Evolutionary conservation across 192 early-diverging fungal species (phyloP).

Genomic region (Mortierella claussenii): DNA sequence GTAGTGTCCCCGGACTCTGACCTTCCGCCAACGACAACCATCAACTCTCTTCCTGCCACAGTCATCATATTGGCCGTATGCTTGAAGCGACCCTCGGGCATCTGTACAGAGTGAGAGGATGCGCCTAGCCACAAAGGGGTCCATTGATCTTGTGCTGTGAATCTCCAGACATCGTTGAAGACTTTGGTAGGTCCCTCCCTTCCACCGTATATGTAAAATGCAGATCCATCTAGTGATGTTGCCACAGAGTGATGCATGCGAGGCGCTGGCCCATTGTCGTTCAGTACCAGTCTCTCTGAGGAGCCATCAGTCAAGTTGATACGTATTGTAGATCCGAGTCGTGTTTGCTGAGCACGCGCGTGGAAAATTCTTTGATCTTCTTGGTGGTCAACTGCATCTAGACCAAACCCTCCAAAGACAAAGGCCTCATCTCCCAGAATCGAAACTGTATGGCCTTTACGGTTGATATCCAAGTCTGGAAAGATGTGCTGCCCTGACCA

Average conservation of each 20-base stretch:
- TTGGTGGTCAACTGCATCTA: slow-evolving; percentile 13
- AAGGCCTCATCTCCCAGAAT: slow-evolving; percentile 26
- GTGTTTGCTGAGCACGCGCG: slow-evolving; percentile 33
- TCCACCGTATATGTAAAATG: slow-evolving; percentile 39
- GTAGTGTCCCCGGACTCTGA: slow-evolving; percentile 24
- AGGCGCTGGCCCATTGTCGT: slow-evolving; percentile 30
- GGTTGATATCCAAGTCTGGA: slow-evolving; percentile 30
- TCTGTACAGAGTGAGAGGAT: not conserved
- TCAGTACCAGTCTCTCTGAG: not conserved
- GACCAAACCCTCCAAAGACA: slow-evolving; percentile 41
- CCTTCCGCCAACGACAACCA: slow-evolving; percentile 44
- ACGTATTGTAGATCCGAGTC: slow-evolving; percentile 24
- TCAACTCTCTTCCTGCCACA: slow-evolving; percentile 36
- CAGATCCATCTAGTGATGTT: slow-evolving; percentile 17
- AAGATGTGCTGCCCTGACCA: slow-evolving; percentile 26
- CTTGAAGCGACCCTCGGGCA: slow-evolving; percentile 33
- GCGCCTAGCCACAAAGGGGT: slow-evolving; percentile 24
- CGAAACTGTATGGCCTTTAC: slow-evolving; percentile 41
- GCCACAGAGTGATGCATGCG: slow-evolving; percentile 44
- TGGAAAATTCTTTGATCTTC: slow-evolving; percentile 38
- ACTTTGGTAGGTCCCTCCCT: slow-evolving; percentile 46
- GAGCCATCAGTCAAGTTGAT: slow-evolving; percentile 18
- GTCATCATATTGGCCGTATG: slow-evolving; percentile 48
- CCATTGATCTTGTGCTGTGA: slow-evolving; percentile 19
- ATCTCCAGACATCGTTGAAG: slow-evolving; percentile 48